phyloP scores from a whole-genome alignment of 768 basidiomycete genomes.

The Lactifluus rugatus region DNA sequence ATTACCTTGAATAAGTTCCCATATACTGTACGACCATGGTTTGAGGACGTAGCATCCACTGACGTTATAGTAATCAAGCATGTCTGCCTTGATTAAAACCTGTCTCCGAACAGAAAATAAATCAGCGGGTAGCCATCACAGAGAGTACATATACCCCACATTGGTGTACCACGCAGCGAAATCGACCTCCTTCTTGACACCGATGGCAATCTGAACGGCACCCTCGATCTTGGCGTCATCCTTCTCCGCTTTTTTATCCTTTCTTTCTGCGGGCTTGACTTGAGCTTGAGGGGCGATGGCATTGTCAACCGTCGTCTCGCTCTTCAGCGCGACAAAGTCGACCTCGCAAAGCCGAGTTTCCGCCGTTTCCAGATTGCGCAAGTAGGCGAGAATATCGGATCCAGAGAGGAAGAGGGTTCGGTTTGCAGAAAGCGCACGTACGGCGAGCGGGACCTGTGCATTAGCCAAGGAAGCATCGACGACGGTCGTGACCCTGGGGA shows the following conservation, averaged over 20 bases:
- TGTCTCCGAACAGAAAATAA: conserved; percentile 26
- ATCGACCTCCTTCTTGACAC: conserved; percentile 92
- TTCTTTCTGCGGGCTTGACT: conserved; percentile 29
- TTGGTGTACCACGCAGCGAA: conserved; percentile 93
- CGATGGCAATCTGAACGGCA: conserved; percentile 85
- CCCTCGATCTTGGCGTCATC: conserved; percentile 79
- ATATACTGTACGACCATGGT: conserved; percentile 95
- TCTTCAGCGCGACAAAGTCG: conserved; percentile 58
- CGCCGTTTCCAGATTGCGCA: conserved; percentile 60
- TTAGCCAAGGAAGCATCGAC: conserved; percentile 72
- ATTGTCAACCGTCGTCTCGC: conserved; percentile 31
- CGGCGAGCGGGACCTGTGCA: conserved; percentile 56
- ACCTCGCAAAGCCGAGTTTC: conserved; percentile 58
- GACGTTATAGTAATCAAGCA: conserved; percentile 98
- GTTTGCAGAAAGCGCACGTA: conserved; percentile 64
- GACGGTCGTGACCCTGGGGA: conserved; percentile 64
- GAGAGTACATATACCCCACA: conserved; percentile 37
- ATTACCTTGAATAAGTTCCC: conserved; percentile 90
- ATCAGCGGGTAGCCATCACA: conserved; percentile 1
- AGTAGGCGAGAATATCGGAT: conserved; percentile 59
- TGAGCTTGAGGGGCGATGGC: conserved; percentile 14
- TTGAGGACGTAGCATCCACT: conserved; percentile 98
- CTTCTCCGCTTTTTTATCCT: conserved; percentile 38
- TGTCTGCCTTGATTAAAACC: conserved; percentile 97
- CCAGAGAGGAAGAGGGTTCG: conserved; percentile 75